Conservation (phyloP, 768 basidiomycete genomes). For the Trametes gibbosa region DNA sequence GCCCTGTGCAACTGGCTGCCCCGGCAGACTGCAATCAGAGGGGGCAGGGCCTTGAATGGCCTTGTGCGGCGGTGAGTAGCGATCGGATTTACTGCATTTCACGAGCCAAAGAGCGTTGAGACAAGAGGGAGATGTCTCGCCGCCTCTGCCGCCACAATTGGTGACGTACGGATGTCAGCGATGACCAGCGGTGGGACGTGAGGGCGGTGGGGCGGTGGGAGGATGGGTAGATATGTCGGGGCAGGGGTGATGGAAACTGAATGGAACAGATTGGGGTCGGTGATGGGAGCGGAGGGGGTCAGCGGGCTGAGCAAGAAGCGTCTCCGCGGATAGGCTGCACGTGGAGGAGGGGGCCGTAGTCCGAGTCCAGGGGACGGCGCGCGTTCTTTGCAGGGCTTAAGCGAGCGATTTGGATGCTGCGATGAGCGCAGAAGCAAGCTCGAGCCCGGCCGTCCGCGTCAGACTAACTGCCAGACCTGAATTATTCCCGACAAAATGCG, state of each 20-base stretch:
- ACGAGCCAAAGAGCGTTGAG: constrained; percentile 6
- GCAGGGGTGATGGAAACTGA: background rate
- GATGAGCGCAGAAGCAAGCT: background rate
- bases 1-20: background rate
- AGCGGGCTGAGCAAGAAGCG: background rate
- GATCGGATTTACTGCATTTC: background rate
- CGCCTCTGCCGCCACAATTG: background rate
- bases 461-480: background rate
- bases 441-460: background rate
- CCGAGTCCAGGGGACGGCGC: background rate
- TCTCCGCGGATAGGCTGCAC: no score
- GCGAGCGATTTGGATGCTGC: no score
- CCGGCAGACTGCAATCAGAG: background rate
- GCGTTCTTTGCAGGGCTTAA: background rate
- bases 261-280: background rate
- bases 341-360: background rate
- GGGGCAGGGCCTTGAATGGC: no score
- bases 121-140: background rate
- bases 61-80: background rate
- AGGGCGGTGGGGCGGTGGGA: background rate
- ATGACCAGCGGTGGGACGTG: background rate
- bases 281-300: background rate
- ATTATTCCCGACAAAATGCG: constrained; percentile 7
- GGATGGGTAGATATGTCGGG: background rate
- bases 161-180: background rate